Conservation (phyloP, 2,329 filamentous ascomycete species). For the Sclerotinia trifoliorum region DNA sequence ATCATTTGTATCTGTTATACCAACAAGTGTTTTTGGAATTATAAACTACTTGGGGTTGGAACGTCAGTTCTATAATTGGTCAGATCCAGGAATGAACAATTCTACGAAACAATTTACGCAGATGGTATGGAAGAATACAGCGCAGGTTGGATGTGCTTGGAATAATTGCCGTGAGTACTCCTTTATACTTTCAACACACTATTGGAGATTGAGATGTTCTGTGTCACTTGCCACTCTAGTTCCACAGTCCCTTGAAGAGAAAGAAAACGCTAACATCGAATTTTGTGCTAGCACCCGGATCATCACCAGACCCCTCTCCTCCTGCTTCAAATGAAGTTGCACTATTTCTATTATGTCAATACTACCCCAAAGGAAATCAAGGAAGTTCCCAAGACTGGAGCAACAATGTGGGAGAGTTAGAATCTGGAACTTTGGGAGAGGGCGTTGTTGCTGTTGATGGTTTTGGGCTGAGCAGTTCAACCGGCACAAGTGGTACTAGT, state of each 20-base stretch:
- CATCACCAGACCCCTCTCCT: not conserved
- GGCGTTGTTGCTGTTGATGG: not conserved
- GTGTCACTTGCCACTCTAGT: not conserved
- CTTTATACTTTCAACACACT: no score
- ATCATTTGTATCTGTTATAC: not conserved
- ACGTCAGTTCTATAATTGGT: not conserved
- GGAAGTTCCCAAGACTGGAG: not conserved
- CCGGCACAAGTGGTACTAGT: no score
- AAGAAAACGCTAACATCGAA: not conserved
- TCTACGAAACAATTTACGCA: constrained; percentile 7
- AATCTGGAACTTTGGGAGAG: not conserved
- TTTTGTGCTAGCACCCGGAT: not conserved
- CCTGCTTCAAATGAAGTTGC: not conserved
- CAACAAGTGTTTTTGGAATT: not conserved
- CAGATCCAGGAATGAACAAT: not conserved
- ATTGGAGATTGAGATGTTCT: no score
- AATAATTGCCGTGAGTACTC: constrained; percentile 7
- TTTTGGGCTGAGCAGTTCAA: not conserved
- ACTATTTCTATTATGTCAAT: not conserved
- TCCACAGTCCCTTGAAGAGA: no score
- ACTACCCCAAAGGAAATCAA: constrained; percentile 2
- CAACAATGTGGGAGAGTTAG: not conserved
- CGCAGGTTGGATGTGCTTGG: not conserved
- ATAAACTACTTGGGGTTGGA: not conserved
- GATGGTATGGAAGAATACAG: not conserved